A percentile compares a stretch with the other conserved stretches of the same genome.
These are phyloP conservation scores for Nemania abortiva DNA, from an alignment of 2,329 filamentous ascomycete genomes.

Conservation along the genomic window DNA sequence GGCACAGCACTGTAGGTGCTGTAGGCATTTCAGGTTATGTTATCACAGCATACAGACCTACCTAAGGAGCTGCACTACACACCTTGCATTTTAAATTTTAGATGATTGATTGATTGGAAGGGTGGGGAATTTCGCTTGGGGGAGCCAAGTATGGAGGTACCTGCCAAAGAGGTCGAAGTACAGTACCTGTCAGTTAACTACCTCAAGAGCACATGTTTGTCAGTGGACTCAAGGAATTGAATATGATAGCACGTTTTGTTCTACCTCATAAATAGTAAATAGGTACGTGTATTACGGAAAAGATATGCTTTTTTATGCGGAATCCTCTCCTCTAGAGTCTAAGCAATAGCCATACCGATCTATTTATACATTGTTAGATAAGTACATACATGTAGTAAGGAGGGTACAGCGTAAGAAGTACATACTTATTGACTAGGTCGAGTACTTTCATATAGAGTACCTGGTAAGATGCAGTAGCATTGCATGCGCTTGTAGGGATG, in stretches of 20 bases:
- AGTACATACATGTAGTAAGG: no score
- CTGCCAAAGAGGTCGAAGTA: background rate
- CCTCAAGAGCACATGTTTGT: background rate
- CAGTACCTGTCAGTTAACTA: background rate
- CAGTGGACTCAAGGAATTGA: background rate
- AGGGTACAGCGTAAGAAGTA: background rate
- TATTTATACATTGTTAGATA: no score
- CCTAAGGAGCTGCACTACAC: background rate
- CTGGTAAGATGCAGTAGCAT: slow-evolving; percentile 26
- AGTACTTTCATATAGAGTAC: background rate
- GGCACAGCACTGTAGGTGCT: background rate
- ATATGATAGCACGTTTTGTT: no score
- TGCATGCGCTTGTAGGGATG: slow-evolving; percentile 26
- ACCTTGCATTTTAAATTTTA: slow-evolving; percentile 13
- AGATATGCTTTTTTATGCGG: no score
- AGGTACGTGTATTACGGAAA: no score
- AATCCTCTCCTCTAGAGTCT: no score
- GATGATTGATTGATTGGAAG: slow-evolving; percentile 19
- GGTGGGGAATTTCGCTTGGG: slow-evolving; percentile 9
- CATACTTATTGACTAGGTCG: background rate
- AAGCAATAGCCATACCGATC: no score
- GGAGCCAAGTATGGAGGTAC: slow-evolving; percentile 6
- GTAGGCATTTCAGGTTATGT: background rate
- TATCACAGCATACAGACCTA: slow-evolving; percentile 3
- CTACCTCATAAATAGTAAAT: no score